These are phyloP conservation scores for Leishmania major DNA, from an alignment of 208 protist genomes.

Conservation along the genomic window DNA sequence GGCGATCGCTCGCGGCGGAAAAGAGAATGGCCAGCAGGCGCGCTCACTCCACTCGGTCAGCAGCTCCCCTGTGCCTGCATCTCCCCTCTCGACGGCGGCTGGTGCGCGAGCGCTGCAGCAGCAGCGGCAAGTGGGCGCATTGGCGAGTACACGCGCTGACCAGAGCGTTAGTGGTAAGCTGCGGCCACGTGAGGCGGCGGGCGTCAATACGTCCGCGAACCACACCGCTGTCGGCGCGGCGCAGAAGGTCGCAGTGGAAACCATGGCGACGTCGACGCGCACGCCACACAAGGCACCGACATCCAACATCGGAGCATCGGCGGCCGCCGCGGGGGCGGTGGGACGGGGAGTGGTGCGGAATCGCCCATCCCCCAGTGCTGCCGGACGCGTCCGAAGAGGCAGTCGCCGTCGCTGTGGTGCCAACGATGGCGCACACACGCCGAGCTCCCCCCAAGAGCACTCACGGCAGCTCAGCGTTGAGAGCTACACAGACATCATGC, in stretches of 20 bases:
- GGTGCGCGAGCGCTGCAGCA: neutral
- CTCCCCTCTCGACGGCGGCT: neutral
- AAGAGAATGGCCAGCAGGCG: neutral
- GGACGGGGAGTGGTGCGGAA: neutral
- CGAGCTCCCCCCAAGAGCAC: neutral
- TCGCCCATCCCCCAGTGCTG: neutral
- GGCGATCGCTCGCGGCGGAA: neutral
- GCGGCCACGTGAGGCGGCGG: neutral
- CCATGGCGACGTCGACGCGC: neutral
- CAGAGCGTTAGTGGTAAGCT: neutral
- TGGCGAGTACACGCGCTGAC: neutral
- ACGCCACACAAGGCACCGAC: neutral
- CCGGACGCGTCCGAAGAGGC: neutral
- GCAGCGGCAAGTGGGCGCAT: neutral
- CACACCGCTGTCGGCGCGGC: neutral
- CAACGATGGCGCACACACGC: neutral
- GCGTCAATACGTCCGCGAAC: neutral
- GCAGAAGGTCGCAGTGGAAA: neutral
- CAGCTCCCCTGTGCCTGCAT: neutral
- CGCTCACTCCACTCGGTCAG: neutral
- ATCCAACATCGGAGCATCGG: neutral
- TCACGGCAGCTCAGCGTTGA: slow-evolving; percentile 16
- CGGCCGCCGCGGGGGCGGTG: neutral
- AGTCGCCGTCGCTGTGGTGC: neutral
- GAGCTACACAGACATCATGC: slow-evolving; percentile 26